Conservation (phyloP, 352 stramenopile genomes). For the Globisporangium uncinulatum region DNA sequence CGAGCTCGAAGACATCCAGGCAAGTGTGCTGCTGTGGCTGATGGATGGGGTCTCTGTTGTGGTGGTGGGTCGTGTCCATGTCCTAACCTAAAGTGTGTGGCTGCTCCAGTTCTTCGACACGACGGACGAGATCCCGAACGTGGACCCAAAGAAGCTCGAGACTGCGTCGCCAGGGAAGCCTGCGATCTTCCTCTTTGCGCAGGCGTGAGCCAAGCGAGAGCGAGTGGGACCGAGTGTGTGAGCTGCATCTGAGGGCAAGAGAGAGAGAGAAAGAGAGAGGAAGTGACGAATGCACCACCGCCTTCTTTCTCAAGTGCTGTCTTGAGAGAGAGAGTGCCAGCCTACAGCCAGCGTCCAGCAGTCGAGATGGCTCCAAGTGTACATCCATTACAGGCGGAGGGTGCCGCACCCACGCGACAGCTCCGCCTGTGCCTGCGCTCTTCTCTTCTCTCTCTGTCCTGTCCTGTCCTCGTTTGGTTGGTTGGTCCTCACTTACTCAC, state of each 20-base stretch:
- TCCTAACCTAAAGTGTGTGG: too few species aligned
- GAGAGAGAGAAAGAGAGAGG: background rate
- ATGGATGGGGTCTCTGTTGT: background rate
- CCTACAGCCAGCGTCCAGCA: too few species aligned
- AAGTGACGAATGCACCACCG: background rate
- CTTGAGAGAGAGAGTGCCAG: too few species aligned
- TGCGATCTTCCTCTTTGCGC: slow-evolving; percentile 61
- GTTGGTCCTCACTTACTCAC: slow-evolving; percentile 18
- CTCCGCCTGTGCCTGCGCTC: background rate
- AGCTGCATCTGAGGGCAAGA: background rate
- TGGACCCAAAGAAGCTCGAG: slow-evolving; percentile 83
- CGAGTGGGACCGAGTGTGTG: background rate
- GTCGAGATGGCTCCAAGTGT: slow-evolving; percentile 1
- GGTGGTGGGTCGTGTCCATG: too few species aligned
- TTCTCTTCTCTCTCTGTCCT: background rate
- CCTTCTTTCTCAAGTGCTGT: background rate
- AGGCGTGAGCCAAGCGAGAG: slow-evolving; percentile 18
- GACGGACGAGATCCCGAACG: slow-evolving; percentile 60
- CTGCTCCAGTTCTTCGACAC: slow-evolving; percentile 69
- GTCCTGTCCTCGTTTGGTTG: background rate
- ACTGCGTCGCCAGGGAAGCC: slow-evolving; percentile 77
- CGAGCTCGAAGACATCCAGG: slow-evolving; percentile 82
- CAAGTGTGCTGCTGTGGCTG: slow-evolving; percentile 11
- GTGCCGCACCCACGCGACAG: background rate
- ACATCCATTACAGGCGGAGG: background rate